These are phyloP conservation scores for Luzula sylvatica DNA, from an alignment of 176 grass and related monocot species.

Conservation along the genomic window DNA sequence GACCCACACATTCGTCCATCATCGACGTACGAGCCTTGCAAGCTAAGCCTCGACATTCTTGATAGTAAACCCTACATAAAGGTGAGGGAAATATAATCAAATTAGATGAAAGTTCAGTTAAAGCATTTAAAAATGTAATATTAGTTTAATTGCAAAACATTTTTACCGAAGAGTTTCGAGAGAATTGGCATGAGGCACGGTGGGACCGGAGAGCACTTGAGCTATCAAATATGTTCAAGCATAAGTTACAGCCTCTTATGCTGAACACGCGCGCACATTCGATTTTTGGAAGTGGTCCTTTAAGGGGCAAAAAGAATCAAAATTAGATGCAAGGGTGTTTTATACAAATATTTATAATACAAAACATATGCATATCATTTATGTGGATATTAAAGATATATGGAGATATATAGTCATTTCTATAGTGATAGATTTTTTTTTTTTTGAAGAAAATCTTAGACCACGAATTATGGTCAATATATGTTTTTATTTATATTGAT, in stretches of 20 bases:
- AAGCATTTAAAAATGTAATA: background rate
- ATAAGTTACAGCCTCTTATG: conserved; percentile 38
- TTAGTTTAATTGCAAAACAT: background rate
- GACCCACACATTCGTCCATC: conserved; percentile 1
- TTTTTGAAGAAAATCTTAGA: no score
- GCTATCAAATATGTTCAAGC: conserved; percentile 39
- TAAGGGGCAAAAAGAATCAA: no score
- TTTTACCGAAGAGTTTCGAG: conserved; percentile 6
- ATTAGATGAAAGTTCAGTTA: no score
- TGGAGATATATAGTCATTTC: no score
- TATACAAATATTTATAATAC: no score
- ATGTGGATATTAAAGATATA: no score
- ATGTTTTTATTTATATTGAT: no score
- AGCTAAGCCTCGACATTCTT: conserved; percentile 27
- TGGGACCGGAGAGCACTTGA: conserved; percentile 14
- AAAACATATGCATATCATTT: no score
- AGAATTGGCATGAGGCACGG: conserved; percentile 19
- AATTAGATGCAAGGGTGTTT: no score
- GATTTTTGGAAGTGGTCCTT: conserved; percentile 55
- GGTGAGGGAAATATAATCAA: background rate
- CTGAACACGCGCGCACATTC: conserved; percentile 49
- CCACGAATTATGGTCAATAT: no score
- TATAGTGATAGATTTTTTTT: no score
- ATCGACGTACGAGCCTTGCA: conserved; percentile 10
- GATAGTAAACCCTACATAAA: conserved; percentile 14